Base-by-base conservation (phyloP, 2,329 filamentous ascomycete genomes). In the Coniochaeta ligniaria region DNA sequence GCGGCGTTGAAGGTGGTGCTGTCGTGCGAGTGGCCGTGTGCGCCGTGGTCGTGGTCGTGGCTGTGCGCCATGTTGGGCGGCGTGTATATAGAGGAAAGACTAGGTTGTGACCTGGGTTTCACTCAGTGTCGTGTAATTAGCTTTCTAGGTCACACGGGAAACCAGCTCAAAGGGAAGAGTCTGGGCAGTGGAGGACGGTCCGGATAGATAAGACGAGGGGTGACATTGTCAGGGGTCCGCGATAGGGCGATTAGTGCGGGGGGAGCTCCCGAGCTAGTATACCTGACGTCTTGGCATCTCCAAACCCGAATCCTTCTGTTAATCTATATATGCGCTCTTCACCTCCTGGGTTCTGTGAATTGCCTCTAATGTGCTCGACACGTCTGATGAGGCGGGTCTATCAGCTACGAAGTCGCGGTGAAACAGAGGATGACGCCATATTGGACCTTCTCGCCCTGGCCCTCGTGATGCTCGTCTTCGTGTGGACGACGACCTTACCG, bases 21-120 rank as follows among this genome's bases (percentile, higher is more conserved):
- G 38, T 76, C 74, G 71, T 84, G 81, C 20, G 81, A 79, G 65
- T 84, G 81, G 60, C 79, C 76, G 64, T 79, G 78, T 72, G 68
- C 70, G 59, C 79, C 79, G 12, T 52, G 47, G 12, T 35, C 31
- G 54, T 38, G 76, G 54, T 54, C 56, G 41, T 55, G 50, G 26
- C 6, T 16, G 50, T 31, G 50, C 17, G 57, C 64, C 17, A 52
- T 74, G 45, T 22, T 52, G 26, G 9, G 6, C 9, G 45, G 9
- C 6, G 5, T 12, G 22, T 50, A 50, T 11, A 20, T 26, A 28
- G 24, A 16, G 16, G 5, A 6, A 9, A 41, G 12, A 12, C 35
- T 12, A 3, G 14, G 6, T 17, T 41, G 38, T n/a, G 17, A n/a
- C 17, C 38, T 41, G 17, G 6, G 16, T 20, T n/a, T 20, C 6